Conservation (phyloP, 2,329 filamentous ascomycete species). For the Paramyrothecium roridum region DNA sequence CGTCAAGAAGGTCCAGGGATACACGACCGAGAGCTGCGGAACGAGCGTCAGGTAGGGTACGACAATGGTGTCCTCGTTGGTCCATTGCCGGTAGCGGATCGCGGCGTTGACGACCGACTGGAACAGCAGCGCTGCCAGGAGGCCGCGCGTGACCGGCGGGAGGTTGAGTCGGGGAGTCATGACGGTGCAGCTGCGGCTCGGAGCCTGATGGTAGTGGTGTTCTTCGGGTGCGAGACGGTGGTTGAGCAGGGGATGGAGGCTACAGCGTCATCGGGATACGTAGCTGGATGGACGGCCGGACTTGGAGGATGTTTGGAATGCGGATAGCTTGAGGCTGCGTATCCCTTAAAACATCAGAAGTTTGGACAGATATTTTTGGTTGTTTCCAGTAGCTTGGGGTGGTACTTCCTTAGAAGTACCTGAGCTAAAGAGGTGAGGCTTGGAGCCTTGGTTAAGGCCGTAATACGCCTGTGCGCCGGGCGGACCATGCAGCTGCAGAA, state of each 20-base stretch:
- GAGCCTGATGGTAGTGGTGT: neutral
- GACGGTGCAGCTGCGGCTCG: slow-evolving; percentile 20
- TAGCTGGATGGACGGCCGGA: no score
- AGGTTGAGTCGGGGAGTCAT: slow-evolving; percentile 88
- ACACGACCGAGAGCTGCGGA: slow-evolving; percentile 77
- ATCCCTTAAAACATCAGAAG: no score
- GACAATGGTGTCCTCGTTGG: slow-evolving; percentile 59
- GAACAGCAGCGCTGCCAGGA: slow-evolving; percentile 70
- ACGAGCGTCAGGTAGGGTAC: slow-evolving; percentile 87
- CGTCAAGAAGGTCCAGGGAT: slow-evolving; percentile 89
- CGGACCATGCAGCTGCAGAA: no score
- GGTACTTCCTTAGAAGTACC: no score
- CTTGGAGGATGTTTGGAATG: no score
- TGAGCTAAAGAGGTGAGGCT: no score
- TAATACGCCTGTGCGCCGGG: no score
- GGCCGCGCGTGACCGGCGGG: slow-evolving; percentile 81
- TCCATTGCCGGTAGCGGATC: slow-evolving; percentile 71
- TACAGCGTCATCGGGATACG: neutral
- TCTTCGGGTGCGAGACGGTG: neutral
- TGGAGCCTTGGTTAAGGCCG: no score
- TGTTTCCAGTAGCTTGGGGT: no score
- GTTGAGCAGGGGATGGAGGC: neutral
- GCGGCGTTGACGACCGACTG: slow-evolving; percentile 81
- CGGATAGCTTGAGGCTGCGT: no score
- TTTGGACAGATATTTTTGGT: no score